Evolutionary conservation across 129 eudicot species (phyloP), one percentile per base, ranked within the genome.

Genomic region (Flaveria ramosissima): DNA sequence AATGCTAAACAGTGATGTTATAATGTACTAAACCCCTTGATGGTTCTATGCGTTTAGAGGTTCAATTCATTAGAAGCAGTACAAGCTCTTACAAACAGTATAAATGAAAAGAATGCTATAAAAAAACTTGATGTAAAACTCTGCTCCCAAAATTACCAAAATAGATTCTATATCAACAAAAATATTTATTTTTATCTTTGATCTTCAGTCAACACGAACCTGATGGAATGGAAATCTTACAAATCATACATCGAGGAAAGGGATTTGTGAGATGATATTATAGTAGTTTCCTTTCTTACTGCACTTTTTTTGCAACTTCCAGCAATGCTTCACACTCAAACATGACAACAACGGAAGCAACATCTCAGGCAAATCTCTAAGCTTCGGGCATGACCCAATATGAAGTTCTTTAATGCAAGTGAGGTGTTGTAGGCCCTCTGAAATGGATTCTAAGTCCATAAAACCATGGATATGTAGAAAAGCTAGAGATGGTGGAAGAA

Each of bases 391-490:
- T 26, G 48, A 16, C 10, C 6, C 14, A 13, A 75, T 62, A 15
- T 11, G 16, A 11, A 76, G 73, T 26, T 30, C 3, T 76, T 50
- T 13, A 51, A 76, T 50, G 56, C 64, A 66, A 5, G 17, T 53
- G 75, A 55, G 81, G 75, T 68, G 62, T 69, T 56, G 50, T 14
- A 77, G 68, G 32, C 75, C 75, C 46, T 77, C 17, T 30, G 60
- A 43, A 42, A 69, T 1, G 6, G 73, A 24, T 61, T 78, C 61
- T 41, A 78, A 64, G 12, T 78, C 48, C 63, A 51, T 20, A 32
- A 55, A 24, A 20, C 17, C 45, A 19, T 7, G 4, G 11, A 77
- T 36, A 0, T 42, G 1, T n/a, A 77, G 45, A 17, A 9, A 13
- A 50, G 56, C 41, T 47, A 77, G 60, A 43, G 81, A 68, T 39